Evolutionary conservation across 805 yeast species (phyloP), one percentile per base, ranked within the genome.

Genomic region (Wickerhamiella kurtzmanii): DNA sequence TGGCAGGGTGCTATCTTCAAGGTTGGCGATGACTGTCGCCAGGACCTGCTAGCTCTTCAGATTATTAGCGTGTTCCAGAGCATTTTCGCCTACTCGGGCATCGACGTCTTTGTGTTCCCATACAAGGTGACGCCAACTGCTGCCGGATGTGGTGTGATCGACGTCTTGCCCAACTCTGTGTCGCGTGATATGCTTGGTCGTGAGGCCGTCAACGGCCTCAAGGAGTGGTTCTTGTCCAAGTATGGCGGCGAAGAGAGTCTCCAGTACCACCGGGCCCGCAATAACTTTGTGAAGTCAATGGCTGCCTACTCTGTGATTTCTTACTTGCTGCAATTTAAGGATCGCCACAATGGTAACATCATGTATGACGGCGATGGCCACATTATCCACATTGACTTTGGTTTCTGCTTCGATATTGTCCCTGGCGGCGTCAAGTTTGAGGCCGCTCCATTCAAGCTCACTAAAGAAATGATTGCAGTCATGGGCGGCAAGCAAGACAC

Each of bases 401-500:
- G 99, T 2, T 92, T 92, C 73, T 88, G 96, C 58, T 94, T 92
- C 62, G 99, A 92, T 67, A 92, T 92, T 63, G 96, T 85, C 32
- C 99, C 99, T 8, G 99, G 99, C 54, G 98, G 98, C 35, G 96
- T 92, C 43, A 85, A 80, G 59, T 94, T 92, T 61, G 99, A 92
- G 59, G 95, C 86, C n/a, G 95, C 95, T 1, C 97, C 98, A 11
- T 92, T 92, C 71, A 92, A 92, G 62, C 74, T 92, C 53, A 92
- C 98, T 2, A 83, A 81, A 56, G 99, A 92, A 60, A 92, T 94
- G 98, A 82, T 92, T 3, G 75, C 77, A 61, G 96, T 92, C 1
- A 77, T 92, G 80, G 98, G 98, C n/a, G 97, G 97, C 0, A 73
- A 77, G 16, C 71, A 76, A 20, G 71, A 75, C 32, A 84, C 97